Evolutionary conservation across 1,284 basidiomycete genomes (phyloP).

Genomic region (Paramarasmius palmivorus): DNA sequence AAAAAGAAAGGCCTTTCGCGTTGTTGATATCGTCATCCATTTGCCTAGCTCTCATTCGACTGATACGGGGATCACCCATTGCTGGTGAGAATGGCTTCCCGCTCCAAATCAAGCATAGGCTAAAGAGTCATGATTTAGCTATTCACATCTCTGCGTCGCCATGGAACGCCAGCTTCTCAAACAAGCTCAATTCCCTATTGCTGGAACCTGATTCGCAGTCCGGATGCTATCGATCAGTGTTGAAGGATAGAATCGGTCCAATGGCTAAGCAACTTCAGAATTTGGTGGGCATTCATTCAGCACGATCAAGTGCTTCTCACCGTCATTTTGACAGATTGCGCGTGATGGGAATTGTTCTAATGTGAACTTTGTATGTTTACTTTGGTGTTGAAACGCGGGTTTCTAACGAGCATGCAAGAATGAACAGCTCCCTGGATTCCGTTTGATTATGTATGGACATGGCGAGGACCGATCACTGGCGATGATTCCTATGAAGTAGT

Average conservation of each 20-base stretch:
- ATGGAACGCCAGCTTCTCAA: slow-evolving; percentile 47
- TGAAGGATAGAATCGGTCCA: slow-evolving; percentile 6
- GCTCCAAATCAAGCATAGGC: neutral
- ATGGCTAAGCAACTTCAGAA: slow-evolving; percentile 8
- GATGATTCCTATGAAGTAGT: no score
- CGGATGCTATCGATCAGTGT: neutral
- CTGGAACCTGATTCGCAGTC: neutral
- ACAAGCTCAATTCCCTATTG: slow-evolving; percentile 16
- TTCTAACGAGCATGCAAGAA: no score
- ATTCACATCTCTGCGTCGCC: slow-evolving; percentile 37
- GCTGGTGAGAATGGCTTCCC: slow-evolving; percentile 30
- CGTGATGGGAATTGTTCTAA: no score
- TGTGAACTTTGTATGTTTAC: no score
- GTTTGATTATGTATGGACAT: neutral
- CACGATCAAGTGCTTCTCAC: no score
- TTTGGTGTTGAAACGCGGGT: no score
- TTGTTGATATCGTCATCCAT: slow-evolving; percentile 48
- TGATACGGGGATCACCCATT: slow-evolving; percentile 32
- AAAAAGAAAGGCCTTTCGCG: slow-evolving; percentile 49
- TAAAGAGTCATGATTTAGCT: slow-evolving; percentile 27
- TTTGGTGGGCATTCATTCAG: slow-evolving; percentile 2
- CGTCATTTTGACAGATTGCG: no score
- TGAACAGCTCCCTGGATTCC: no score
- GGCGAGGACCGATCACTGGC: neutral
- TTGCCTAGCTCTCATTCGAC: slow-evolving; percentile 44